Conservation (phyloP, 2,329 filamentous ascomycete species). For the Lizonia empirigonia region DNA sequence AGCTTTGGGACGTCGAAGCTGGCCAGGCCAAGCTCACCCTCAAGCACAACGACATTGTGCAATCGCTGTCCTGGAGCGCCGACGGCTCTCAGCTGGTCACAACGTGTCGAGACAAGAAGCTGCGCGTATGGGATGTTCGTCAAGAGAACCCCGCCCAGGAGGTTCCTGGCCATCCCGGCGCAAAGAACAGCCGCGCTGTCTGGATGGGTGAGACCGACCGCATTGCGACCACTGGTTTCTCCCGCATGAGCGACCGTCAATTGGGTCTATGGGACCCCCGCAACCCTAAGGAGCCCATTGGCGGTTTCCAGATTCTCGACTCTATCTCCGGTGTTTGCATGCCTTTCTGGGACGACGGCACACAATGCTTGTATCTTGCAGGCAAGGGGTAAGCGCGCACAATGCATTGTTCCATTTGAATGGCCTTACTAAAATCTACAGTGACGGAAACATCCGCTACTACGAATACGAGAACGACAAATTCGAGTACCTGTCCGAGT, state of each 20-base stretch:
- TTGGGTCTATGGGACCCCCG: slow-evolving; percentile 94
- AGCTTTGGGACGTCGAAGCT: slow-evolving; percentile 90
- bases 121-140: slow-evolving; percentile 95
- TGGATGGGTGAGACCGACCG: slow-evolving; percentile 98
- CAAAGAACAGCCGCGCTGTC: slow-evolving; percentile 95
- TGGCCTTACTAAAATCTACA: slow-evolving; percentile 46
- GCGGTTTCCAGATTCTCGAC: slow-evolving; percentile 87
- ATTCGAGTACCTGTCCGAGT: slow-evolving; percentile 95
- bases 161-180: slow-evolving; percentile 82
- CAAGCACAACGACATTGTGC: slow-evolving; percentile 89
- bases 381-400: slow-evolving; percentile 80
- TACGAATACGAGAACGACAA: slow-evolving; percentile 99
- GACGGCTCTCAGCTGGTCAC: slow-evolving; percentile 85
- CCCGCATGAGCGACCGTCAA: slow-evolving; percentile 96
- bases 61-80: slow-evolving; percentile 94
- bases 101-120: slow-evolving; percentile 96
- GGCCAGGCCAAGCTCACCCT: slow-evolving; percentile 76
- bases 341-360: slow-evolving; percentile 99
- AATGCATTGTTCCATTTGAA: not conserved
- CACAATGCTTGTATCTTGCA: slow-evolving; percentile 91
- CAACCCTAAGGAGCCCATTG: slow-evolving; percentile 77
- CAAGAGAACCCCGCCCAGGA: slow-evolving; percentile 89
- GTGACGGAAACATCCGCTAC: slow-evolving; percentile 98
- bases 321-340: slow-evolving; percentile 98
- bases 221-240: slow-evolving; percentile 96